Evolutionary conservation across 2,329 filamentous ascomycete species (phyloP).

Genomic region (Epicoccum sorghinum): DNA sequence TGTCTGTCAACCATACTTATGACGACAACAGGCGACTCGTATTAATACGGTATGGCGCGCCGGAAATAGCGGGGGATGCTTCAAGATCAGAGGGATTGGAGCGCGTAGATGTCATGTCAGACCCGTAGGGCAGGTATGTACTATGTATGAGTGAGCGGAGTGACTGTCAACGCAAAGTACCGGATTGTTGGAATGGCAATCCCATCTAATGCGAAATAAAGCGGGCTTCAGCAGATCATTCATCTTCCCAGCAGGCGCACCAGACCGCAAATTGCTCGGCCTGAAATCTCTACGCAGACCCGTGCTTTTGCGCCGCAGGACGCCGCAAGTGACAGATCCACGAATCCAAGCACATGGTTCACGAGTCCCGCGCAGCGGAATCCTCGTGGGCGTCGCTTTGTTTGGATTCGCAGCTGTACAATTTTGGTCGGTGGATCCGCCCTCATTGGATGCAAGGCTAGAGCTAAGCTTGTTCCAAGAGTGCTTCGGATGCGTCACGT

Average conservation of each 20-base stretch:
- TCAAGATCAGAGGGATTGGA: slow-evolving; percentile 13
- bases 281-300: slow-evolving; percentile 13
- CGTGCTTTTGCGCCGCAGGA: slow-evolving; percentile 13
- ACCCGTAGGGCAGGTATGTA: no score
- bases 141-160: neutral
- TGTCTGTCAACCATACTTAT: slow-evolving; percentile 26
- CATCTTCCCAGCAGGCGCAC: slow-evolving; percentile 9
- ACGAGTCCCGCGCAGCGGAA: slow-evolving; percentile 2
- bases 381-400: slow-evolving; percentile 6
- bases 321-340: slow-evolving; percentile 3
- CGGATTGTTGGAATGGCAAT: slow-evolving; percentile 8
- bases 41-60: slow-evolving; percentile 16
- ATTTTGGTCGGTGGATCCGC: slow-evolving; percentile 10
- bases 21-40: slow-evolving; percentile 17
- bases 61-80: slow-evolving; percentile 13
- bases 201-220: slow-evolving; percentile 5
- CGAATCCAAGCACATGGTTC: slow-evolving; percentile 3
- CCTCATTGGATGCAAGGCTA: slow-evolving; percentile 29
- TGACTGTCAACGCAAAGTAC: neutral
- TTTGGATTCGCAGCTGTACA: slow-evolving; percentile 8
- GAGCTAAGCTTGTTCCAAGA: slow-evolving; percentile 43
- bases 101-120: neutral
- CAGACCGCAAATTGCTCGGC: slow-evolving; percentile 9
- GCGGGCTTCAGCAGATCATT: slow-evolving; percentile 10
- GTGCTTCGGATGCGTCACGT: slow-evolving; percentile 41